phyloP scores from a whole-genome alignment of 2,329 filamentous ascomycete genomes.

The Knufia petricola region DNA sequence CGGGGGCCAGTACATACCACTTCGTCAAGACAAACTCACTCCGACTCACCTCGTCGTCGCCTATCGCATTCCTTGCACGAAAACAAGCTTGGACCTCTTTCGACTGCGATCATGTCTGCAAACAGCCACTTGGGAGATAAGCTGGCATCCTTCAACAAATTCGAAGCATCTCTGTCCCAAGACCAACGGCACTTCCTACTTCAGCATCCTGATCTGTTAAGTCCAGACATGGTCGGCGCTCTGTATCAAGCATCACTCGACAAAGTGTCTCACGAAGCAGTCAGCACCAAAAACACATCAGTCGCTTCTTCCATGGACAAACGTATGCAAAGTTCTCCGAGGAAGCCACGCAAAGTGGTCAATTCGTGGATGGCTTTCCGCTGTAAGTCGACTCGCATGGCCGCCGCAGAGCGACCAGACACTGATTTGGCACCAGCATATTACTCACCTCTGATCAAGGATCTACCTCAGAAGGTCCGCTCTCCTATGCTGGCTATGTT shows the following conservation, averaged over 20 bases:
- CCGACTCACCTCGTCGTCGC: background rate
- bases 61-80: background rate
- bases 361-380: constrained; percentile 33
- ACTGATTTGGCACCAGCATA: constrained; percentile 31
- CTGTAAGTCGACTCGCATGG: constrained; percentile 25
- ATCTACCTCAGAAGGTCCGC: constrained; percentile 43
- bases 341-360: constrained; percentile 14
- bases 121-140: background rate
- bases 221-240: background rate
- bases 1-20: too few relatives aligned
- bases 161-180: background rate
- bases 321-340: background rate
- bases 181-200: constrained; percentile 2
- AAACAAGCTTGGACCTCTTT: background rate
- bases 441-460: constrained; percentile 39
- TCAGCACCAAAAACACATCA: too few relatives aligned
- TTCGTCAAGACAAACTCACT: background rate
- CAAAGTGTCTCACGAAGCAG: background rate
- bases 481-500: constrained; percentile 41
- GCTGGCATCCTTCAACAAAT: background rate
- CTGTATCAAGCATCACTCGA: background rate
- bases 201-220: constrained; percentile 1
- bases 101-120: background rate
- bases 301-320: background rate
- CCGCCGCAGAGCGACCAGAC: constrained; percentile 7